Evolutionary conservation across 345 rosid genomes (phyloP).

Genomic region (Heritiera littoralis): DNA sequence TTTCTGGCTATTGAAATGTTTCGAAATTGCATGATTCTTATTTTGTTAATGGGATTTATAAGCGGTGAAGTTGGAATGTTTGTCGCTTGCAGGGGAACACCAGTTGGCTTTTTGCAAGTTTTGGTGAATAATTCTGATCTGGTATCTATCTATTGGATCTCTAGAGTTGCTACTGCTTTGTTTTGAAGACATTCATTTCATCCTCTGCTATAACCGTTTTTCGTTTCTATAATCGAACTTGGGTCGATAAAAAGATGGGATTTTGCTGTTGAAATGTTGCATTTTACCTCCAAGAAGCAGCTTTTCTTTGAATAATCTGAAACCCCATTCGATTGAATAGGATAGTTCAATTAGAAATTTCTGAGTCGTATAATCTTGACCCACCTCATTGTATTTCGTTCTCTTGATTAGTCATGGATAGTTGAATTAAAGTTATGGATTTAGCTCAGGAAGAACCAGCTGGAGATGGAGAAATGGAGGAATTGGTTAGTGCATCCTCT

Average conservation of each 20-base stretch:
- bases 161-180: constrained; percentile 12
- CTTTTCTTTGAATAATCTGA: constrained; percentile 8
- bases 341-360: not conserved
- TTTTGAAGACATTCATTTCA: constrained; percentile 4
- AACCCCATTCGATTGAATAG: constrained; percentile 8
- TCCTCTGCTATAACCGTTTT: not conserved
- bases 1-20: not conserved
- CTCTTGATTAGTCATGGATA: constrained; percentile 8
- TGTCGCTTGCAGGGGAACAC: constrained; percentile 9
- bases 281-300: not conserved
- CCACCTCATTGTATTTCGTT: not conserved
- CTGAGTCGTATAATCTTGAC: constrained; percentile 10
- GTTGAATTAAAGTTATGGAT: constrained; percentile 46
- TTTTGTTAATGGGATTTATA: constrained; percentile 19
- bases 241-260: not conserved
- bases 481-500: constrained; percentile 43
- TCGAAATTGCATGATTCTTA: not conserved
- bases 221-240: not conserved
- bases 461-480: constrained; percentile 51
- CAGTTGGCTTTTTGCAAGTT: constrained; percentile 5
- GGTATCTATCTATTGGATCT: constrained; percentile 16
- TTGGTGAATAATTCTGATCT: constrained; percentile 21
- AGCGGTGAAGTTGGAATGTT: constrained; percentile 16
- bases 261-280: not conserved
- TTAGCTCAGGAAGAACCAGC: constrained; percentile 38